Evolutionary conservation across 441 rosid genomes (phyloP).

Genomic region (Syzygium malaccense): DNA sequence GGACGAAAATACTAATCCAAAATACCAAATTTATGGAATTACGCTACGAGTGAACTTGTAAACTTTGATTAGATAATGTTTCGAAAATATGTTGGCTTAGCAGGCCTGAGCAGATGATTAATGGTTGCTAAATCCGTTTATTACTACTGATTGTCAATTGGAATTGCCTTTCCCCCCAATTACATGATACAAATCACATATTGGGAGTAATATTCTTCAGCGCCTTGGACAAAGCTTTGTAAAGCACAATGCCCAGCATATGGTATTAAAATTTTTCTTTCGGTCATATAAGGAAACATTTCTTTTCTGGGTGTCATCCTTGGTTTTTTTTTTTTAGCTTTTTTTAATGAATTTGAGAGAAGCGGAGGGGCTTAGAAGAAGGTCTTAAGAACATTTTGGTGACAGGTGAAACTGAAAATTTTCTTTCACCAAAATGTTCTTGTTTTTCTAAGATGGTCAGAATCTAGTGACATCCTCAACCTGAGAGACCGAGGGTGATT

Average conservation of each 20-base stretch:
- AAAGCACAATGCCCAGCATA: not conserved
- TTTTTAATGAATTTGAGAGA: not conserved
- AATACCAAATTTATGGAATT: not conserved
- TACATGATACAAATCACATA: not conserved
- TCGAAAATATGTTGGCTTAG: not conserved
- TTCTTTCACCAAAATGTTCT: no score
- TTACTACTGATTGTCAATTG: not conserved
- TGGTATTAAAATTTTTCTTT: not conserved
- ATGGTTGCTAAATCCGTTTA: not conserved
- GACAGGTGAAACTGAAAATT: not conserved
- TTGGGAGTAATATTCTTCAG: not conserved
- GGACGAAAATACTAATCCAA: not conserved
- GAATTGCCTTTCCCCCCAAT: not conserved
- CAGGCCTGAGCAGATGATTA: not conserved
- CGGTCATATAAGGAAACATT: not conserved
- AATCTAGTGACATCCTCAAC: not conserved
- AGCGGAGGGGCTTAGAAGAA: not conserved
- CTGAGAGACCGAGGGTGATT: constrained; percentile 51
- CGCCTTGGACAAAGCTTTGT: not conserved
- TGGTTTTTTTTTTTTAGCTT: no score
- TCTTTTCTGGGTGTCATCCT: not conserved
- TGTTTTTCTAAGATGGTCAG: not conserved
- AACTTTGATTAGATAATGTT: not conserved
- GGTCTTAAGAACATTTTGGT: not conserved
- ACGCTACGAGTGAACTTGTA: not conserved